Evolutionary conservation across 768 basidiomycete species (phyloP).

Genomic region (Coprinellus micaceus): DNA sequence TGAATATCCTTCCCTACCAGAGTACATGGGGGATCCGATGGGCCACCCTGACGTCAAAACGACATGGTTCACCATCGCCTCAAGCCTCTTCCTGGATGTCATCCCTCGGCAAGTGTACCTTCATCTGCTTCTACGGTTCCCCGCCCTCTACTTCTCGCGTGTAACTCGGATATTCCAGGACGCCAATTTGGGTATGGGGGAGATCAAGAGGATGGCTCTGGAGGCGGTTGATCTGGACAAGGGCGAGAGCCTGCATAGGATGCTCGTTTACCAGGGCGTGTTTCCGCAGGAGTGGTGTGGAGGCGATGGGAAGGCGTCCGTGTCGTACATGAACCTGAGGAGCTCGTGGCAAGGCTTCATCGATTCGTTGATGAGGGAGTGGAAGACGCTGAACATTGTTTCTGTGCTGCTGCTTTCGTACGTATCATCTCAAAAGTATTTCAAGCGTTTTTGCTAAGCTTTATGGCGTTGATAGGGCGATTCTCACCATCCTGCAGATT

Average conservation of each 20-base stretch:
- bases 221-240: slow-evolving; percentile 15
- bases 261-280: neutral
- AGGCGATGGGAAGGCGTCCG: slow-evolving; percentile 5
- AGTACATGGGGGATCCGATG: too few relatives aligned
- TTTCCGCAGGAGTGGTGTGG: slow-evolving; percentile 6
- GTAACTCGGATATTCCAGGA: slow-evolving; percentile 63
- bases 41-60: too few relatives aligned
- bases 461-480: slow-evolving; percentile 18
- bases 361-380: slow-evolving; percentile 12
- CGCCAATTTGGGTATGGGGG: slow-evolving; percentile 55
- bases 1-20: too few relatives aligned
- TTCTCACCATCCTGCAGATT: slow-evolving; percentile 31
- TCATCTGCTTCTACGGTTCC: slow-evolving; percentile 49
- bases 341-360: slow-evolving; percentile 13
- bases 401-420: slow-evolving; percentile 13
- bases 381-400: slow-evolving; percentile 15
- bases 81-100: slow-evolving; percentile 10
- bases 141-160: slow-evolving; percentile 62
- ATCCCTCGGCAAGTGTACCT: slow-evolving; percentile 29
- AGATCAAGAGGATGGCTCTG: slow-evolving; percentile 46
- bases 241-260: neutral
- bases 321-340: slow-evolving; percentile 4
- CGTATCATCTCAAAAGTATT: neutral
- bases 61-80: neutral
- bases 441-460: slow-evolving; percentile 3